Percentiles rank a stretch among this genome's conserved stretches.
Conservation (phyloP, 192 early-diverging fungal species). For the Funneliformis geosporum region DNA sequence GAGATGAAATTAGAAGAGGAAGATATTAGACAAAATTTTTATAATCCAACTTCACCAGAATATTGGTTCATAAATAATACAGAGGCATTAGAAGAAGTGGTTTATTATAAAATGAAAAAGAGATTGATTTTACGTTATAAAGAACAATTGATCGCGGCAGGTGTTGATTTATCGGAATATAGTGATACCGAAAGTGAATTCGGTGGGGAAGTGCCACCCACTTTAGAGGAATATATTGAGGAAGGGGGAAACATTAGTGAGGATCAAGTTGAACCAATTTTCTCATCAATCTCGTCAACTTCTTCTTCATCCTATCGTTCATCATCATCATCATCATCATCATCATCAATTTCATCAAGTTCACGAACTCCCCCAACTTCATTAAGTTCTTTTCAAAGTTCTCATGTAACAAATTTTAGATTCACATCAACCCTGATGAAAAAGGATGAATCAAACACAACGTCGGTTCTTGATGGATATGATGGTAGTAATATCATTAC, state of each 20-base stretch:
- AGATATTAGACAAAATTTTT: conserved; percentile 5
- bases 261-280: not conserved
- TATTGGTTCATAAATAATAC: conserved; percentile 17
- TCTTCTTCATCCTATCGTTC: too few species aligned
- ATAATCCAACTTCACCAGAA: conserved; percentile 10
- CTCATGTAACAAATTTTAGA: not conserved
- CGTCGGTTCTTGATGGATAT: not conserved
- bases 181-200: not conserved
- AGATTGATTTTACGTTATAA: not conserved
- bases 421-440: too few species aligned
- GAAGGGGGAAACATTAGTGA: not conserved
- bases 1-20: not conserved
- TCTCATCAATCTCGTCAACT: too few species aligned
- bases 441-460: not conserved
- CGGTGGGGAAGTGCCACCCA: not conserved
- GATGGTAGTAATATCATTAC: not conserved
- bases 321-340: not conserved
- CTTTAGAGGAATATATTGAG: not conserved
- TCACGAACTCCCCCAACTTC: not conserved
- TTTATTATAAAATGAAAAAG: conserved; percentile 30
- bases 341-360: not conserved
- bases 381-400: too few species aligned
- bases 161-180: conserved; percentile 8
- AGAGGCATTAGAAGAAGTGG: conserved; percentile 1
- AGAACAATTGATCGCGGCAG: not conserved